Conservation (phyloP, 176 grass and related monocot species). For the Tillandsia leiboldiana region DNA sequence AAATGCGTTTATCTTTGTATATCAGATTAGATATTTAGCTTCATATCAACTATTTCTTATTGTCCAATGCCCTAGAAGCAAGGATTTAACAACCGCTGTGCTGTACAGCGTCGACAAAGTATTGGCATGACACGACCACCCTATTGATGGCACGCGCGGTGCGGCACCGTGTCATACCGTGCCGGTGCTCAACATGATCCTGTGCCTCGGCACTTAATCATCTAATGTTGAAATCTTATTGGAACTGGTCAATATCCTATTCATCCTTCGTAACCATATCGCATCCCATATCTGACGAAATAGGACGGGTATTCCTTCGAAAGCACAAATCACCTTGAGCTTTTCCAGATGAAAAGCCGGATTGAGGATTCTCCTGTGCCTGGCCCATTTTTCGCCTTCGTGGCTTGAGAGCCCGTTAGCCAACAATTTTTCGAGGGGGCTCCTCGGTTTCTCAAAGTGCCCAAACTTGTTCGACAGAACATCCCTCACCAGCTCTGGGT, state of each 20-base stretch:
- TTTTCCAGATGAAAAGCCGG: constrained; percentile 58
- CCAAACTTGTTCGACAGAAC: constrained; percentile 34
- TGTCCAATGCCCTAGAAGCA: no score
- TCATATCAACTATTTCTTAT: not conserved
- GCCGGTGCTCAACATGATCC: no score
- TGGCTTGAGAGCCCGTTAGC: constrained; percentile 22
- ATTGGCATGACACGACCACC: no score
- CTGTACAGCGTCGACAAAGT: no score
- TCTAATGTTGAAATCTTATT: no score
- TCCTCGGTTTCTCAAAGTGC: constrained; percentile 20
- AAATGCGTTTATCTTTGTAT: not conserved
- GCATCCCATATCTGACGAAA: no score
- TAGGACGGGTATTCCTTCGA: not conserved
- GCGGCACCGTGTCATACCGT: no score
- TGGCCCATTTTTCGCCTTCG: constrained; percentile 57
- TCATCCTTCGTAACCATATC: no score
- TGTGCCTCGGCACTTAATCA: no score
- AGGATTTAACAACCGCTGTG: no score
- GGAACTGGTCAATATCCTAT: not conserved
- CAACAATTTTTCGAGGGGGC: not conserved
- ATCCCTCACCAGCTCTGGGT: constrained; percentile 35
- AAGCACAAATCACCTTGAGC: constrained; percentile 32
- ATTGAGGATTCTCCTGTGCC: constrained; percentile 52
- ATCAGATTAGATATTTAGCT: not conserved
- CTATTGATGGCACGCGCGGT: no score